phyloP scores from a whole-genome alignment of 1,284 basidiomycete species.

The Sutorius eximius region DNA sequence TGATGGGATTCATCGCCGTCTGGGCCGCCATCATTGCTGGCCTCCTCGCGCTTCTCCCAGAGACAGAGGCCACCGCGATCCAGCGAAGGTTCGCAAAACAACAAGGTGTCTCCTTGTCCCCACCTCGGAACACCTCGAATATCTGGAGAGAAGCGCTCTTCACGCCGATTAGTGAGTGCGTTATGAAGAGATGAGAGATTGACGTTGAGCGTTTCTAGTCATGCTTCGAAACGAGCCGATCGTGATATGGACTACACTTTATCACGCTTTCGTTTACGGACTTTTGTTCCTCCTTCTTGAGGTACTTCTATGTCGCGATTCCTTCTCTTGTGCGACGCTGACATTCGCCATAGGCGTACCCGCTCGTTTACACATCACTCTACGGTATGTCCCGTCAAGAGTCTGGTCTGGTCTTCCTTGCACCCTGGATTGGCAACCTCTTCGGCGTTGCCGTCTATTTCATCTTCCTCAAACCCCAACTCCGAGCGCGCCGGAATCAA shows the following conservation, averaged over 20 bases:
- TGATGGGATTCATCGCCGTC: slow-evolving; percentile 24
- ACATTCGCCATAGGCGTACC: slow-evolving; percentile 20
- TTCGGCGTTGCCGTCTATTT: slow-evolving; percentile 28
- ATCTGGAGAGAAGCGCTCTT: slow-evolving; percentile 23
- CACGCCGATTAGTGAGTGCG: slow-evolving; percentile 25
- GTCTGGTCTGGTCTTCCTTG: slow-evolving; percentile 25
- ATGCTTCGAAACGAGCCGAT: slow-evolving; percentile 31
- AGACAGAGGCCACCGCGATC: slow-evolving; percentile 26
- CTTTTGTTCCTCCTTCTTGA: slow-evolving; percentile 32
- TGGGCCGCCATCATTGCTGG: slow-evolving; percentile 24
- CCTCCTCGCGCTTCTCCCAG: slow-evolving; percentile 20
- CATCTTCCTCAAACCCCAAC: slow-evolving; percentile 22
- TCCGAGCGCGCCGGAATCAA: slow-evolving; percentile 14
- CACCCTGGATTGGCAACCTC: slow-evolving; percentile 27
- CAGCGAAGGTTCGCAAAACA: slow-evolving; percentile 16
- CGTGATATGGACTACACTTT: slow-evolving; percentile 30
- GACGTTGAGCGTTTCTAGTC: slow-evolving; percentile 11
- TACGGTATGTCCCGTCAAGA: slow-evolving; percentile 29
- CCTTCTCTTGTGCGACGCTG: background rate
- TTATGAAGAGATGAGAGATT: background rate
- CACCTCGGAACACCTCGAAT: background rate
- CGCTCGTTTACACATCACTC: slow-evolving; percentile 18
- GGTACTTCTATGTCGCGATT: slow-evolving; percentile 4
- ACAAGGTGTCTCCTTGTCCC: background rate
- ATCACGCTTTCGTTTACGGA: slow-evolving; percentile 30